A percentile compares a stretch with the other conserved stretches of the same genome.
Evolutionary conservation across 2,329 filamentous ascomycete species (phyloP).

Genomic region (Hortaea werneckii): DNA sequence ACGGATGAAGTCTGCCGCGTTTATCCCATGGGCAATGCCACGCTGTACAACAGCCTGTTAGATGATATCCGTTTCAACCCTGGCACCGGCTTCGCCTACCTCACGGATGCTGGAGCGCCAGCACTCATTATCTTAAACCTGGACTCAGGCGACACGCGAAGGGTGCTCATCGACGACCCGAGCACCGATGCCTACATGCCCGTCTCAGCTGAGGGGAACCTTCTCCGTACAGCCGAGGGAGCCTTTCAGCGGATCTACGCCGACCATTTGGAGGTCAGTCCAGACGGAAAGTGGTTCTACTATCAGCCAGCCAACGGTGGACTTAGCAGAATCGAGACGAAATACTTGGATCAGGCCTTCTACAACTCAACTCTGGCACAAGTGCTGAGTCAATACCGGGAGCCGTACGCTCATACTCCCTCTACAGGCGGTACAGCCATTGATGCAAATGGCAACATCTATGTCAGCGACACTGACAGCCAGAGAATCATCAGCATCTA

Average conservation of each 20-base stretch:
- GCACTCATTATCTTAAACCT: conserved; percentile 22
- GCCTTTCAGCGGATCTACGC: conserved; percentile 19
- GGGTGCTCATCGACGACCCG: conserved; percentile 20
- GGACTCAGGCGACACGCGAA: conserved; percentile 12
- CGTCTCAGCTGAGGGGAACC: conserved; percentile 22
- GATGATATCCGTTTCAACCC: conserved; percentile 30
- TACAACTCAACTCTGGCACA: conserved; percentile 24
- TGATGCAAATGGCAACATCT: conserved; percentile 30
- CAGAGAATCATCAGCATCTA: conserved; percentile 19
- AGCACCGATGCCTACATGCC: conserved; percentile 20
- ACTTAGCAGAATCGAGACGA: conserved; percentile 26
- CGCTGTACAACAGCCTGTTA: conserved; percentile 19
- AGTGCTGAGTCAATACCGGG: conserved; percentile 16
- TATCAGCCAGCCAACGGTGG: conserved; percentile 29
- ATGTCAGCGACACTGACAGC: conserved; percentile 26
- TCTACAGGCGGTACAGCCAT: conserved; percentile 30
- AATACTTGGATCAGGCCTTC: conserved; percentile 24
- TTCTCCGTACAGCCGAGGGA: conserved; percentile 14
- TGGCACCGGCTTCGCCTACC: conserved; percentile 17
- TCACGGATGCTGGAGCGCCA: conserved; percentile 19
- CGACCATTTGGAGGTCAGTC: conserved; percentile 31
- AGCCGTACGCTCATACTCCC: conserved; percentile 26
- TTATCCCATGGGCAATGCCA: conserved; percentile 27
- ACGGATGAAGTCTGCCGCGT: conserved; percentile 25
- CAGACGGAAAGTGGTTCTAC: conserved; percentile 28